Base-by-base conservation (phyloP, 371 early-diverging fungal species). In the Encephalitozoon intestinalis region DNA sequence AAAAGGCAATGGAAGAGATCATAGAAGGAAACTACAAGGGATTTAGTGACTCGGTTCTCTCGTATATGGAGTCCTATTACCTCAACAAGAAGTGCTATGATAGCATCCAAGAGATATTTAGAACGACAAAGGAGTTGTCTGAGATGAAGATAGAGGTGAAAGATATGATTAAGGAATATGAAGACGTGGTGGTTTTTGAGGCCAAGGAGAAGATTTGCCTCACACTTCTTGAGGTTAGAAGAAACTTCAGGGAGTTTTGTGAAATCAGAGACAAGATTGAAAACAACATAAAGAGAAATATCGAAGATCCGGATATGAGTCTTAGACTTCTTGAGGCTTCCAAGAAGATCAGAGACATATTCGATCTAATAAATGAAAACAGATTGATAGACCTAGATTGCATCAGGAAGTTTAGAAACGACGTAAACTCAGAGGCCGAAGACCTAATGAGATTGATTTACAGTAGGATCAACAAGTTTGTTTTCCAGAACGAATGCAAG, bases 1-100 rank as follows among this genome's bases (percentile, higher is more conserved):
- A 82, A 30, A 64, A 66, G 8, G 66, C 68, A 5, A 82, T 82
- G 83, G 80, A 77, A 26, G 68, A 71, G 23, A 80, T 82, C 25
- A 80, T 82, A 40, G 64, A 72, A 18, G 40, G 18, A 18, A 80
- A 79, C 34, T 82, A 68, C 66, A 70, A 80, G 58, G 80, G 75
- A 0, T 82, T 82, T 44, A 72, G 67, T 34, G 83, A 82, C 50
- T 75, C 76, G 49, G 76, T 82, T 12, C 43, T 78, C 4, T 52
- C 65, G 7, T 82, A 79, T 50, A 79, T 63, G 49, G 71, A 76
- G 26, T 63, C 70, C 39, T 70, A 78, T 30, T 41, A 67, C 18
- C 26, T 73, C n/a, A 78, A 78, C 34, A 50, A 4, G 15, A 67
- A 44, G n/a, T 50, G 43, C 28, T 26, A 54, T 23, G 39, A 34